Evolutionary conservation across 129 eudicot genomes (phyloP).

Genomic region (Daucus carota): DNA sequence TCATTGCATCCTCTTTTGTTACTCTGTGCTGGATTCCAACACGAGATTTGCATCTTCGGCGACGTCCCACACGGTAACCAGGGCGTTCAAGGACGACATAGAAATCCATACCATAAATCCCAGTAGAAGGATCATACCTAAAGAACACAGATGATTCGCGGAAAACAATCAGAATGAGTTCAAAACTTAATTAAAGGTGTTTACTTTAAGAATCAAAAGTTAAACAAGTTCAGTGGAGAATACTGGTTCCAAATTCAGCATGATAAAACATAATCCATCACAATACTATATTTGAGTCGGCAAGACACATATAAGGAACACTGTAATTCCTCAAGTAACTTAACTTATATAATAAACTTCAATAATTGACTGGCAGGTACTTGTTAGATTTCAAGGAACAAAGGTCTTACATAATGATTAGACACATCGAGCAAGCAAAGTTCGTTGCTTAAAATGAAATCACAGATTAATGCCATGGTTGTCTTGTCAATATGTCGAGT

Average conservation of each 20-base stretch:
- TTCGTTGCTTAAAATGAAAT: background rate
- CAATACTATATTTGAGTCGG: background rate
- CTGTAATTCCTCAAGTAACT: too few relatives aligned
- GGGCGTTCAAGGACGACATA: slow-evolving; percentile 6
- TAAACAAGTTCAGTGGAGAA: background rate
- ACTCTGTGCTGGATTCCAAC: slow-evolving; percentile 6
- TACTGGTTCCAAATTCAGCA: background rate
- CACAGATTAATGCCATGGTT: background rate
- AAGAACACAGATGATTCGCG: background rate
- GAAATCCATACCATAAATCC: slow-evolving; percentile 8
- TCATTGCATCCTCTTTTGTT: slow-evolving; percentile 2
- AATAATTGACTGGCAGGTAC: background rate
- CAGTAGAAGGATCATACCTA: slow-evolving; percentile 4
- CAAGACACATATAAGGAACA: background rate
- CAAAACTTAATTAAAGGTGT: background rate
- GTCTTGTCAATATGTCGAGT: too few relatives aligned
- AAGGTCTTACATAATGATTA: background rate
- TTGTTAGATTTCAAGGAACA: background rate
- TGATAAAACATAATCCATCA: background rate
- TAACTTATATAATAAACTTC: too few relatives aligned
- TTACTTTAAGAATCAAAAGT: background rate
- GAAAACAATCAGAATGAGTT: background rate
- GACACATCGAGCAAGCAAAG: background rate
- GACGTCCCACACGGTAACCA: slow-evolving; percentile 9
- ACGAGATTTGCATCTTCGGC: slow-evolving; percentile 4